phyloP scores from a whole-genome alignment of 176 grass and related monocot genomes.

The Areca catechu region DNA sequence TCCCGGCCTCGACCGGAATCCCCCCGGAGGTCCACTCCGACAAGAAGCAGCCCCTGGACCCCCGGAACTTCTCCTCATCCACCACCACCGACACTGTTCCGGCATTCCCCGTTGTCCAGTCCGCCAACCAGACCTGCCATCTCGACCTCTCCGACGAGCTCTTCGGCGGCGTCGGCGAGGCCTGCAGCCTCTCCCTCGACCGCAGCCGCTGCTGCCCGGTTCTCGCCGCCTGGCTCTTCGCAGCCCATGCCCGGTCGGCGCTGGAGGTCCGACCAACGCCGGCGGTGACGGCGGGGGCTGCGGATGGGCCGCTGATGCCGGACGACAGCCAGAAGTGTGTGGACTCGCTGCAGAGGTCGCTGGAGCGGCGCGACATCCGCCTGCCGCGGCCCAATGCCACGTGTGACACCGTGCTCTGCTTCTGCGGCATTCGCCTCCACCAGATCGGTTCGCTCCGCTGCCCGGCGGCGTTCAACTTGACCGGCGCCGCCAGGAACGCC shows the following conservation, averaged over 20 bases:
- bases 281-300: slow-evolving; percentile 16
- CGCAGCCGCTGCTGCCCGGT: slow-evolving; percentile 91
- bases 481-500: slow-evolving; percentile 37
- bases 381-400: slow-evolving; percentile 59
- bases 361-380: slow-evolving; percentile 54
- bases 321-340: slow-evolving; percentile 96
- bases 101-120: slow-evolving; percentile 34
- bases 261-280: slow-evolving; percentile 38
- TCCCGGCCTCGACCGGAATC: slow-evolving; percentile 18
- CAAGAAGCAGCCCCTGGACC: slow-evolving; percentile 11
- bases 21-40: slow-evolving; percentile 26
- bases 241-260: slow-evolving; percentile 85
- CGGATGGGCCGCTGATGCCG: slow-evolving; percentile 68
- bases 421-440: slow-evolving; percentile 96
- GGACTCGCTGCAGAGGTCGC: slow-evolving; percentile 64
- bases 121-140: slow-evolving; percentile 32
- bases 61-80: slow-evolving; percentile 9
- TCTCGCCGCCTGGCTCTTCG: slow-evolving; percentile 94
- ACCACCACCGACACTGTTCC: slow-evolving; percentile 21
- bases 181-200: slow-evolving; percentile 63
- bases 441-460: slow-evolving; percentile 97
- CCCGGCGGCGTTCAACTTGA: slow-evolving; percentile 70
- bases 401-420: slow-evolving; percentile 92
- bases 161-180: slow-evolving; percentile 87
- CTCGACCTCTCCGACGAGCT: slow-evolving; percentile 94